Conservation (phyloP, 116 monocot genomes). For the Posidonia oceanica region DNA sequence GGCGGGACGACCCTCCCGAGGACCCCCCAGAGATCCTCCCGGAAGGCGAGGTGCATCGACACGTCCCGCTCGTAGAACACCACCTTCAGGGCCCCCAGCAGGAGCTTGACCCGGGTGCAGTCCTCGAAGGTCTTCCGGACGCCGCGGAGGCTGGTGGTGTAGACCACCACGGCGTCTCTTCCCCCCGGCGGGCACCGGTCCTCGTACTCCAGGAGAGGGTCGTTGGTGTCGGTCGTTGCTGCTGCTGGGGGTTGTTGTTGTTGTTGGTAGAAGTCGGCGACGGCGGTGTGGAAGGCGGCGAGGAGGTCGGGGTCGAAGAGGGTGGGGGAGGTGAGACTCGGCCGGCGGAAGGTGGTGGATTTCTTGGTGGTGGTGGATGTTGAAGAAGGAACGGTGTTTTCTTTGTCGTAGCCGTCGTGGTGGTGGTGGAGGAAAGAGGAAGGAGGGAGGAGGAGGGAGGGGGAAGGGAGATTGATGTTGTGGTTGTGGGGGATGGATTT, state of each 20-base stretch:
- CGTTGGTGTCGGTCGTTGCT: neutral
- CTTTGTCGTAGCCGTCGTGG: too few species aligned
- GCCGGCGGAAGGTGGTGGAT: constrained; percentile 28
- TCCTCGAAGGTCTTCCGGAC: constrained; percentile 89
- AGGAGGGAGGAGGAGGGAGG: too few species aligned
- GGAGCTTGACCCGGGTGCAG: constrained; percentile 41
- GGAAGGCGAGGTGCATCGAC: constrained; percentile 65
- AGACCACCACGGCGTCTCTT: constrained; percentile 35
- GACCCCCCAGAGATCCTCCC: constrained; percentile 56
- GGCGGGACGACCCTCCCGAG: constrained; percentile 41
- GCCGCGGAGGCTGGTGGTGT: constrained; percentile 75
- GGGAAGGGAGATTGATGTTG: neutral
- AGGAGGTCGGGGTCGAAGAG: constrained; percentile 85
- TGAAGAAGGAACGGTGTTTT: too few species aligned
- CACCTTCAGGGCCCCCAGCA: constrained; percentile 37
- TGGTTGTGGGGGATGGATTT: neutral
- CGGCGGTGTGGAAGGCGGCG: constrained; percentile 48
- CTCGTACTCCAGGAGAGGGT: constrained; percentile 30
- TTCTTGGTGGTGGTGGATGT: too few species aligned
- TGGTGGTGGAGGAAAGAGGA: too few species aligned
- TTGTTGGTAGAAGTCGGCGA: constrained; percentile 20
- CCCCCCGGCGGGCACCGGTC: constrained; percentile 54
- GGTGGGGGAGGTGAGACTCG: constrained; percentile 40
- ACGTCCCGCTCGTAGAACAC: constrained; percentile 70
- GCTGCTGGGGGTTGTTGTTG: neutral